Evolutionary conservation across 2,329 filamentous ascomycete species (phyloP).

Genomic region (Ophiostoma australiae): DNA sequence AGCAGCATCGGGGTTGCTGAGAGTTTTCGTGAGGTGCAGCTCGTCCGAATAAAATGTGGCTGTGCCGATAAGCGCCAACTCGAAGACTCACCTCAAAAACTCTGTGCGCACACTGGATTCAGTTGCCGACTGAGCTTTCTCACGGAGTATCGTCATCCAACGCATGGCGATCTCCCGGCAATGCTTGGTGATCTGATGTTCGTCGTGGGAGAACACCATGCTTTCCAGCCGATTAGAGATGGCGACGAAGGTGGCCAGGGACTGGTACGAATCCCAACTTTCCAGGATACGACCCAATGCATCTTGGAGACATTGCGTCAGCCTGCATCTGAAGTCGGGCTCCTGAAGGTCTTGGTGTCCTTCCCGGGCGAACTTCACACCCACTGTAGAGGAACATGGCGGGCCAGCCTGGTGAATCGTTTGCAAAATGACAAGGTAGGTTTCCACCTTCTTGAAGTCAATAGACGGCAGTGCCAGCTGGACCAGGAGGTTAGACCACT

Average conservation of each 20-base stretch:
- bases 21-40: neutral
- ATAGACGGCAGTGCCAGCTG: conserved; percentile 46
- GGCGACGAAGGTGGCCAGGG: conserved; percentile 38
- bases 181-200: neutral
- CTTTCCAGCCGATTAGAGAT: conserved; percentile 38
- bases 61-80: neutral
- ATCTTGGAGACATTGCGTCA: conserved; percentile 32
- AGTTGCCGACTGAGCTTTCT: neutral
- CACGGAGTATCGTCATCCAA: neutral
- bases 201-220: neutral
- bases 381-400: neutral
- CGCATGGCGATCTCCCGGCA: conserved; percentile 36
- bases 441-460: conserved; percentile 48
- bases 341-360: conserved; percentile 38
- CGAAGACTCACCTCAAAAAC: neutral
- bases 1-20: neutral
- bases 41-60: neutral
- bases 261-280: conserved; percentile 49
- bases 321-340: conserved; percentile 31
- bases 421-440: conserved; percentile 46
- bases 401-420: conserved; percentile 46
- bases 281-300: conserved; percentile 38
- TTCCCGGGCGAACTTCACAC: conserved; percentile 30
- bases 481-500: conserved; percentile 53
- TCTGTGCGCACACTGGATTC: neutral